These are phyloP conservation scores for Bryum argenteum DNA, from an alignment of 225 moss, liverwort and hornwort genomes.

Conservation along the genomic window DNA sequence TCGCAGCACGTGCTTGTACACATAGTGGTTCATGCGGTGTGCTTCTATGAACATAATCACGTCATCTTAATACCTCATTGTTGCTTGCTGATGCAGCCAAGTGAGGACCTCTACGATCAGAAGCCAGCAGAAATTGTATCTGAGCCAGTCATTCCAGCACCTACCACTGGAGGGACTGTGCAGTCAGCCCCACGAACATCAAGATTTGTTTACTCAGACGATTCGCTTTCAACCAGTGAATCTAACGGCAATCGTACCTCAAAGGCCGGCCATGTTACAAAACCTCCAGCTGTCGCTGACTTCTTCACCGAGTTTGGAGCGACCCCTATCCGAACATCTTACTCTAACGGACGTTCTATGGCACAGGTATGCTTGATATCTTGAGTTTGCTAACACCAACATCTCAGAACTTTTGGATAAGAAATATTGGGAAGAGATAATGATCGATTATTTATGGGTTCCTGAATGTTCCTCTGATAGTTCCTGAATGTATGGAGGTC, in stretches of 20 bases:
- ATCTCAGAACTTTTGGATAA: background rate
- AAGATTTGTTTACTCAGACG: constrained; percentile 73
- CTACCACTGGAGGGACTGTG: constrained; percentile 36
- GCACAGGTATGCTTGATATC: constrained; percentile 44
- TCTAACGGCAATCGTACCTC: constrained; percentile 42
- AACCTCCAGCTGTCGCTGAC: constrained; percentile 67
- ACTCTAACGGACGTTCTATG: constrained; percentile 49
- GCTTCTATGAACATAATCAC: background rate
- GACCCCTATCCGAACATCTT: constrained; percentile 51
- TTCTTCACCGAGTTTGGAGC: constrained; percentile 79
- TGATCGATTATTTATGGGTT: background rate
- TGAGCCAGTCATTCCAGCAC: constrained; percentile 49
- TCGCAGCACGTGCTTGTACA: background rate
- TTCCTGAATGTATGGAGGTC: background rate
- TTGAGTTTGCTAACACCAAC: background rate
- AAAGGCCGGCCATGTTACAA: constrained; percentile 65
- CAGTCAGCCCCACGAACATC: constrained; percentile 74
- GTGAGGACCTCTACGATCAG: constrained; percentile 73
- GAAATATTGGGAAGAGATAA: background rate
- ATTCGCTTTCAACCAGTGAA: constrained; percentile 40
- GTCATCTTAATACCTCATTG: constrained; percentile 17
- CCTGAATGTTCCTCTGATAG: no score
- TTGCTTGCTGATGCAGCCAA: constrained; percentile 53
- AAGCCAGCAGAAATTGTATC: constrained; percentile 69
- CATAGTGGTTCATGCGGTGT: background rate